Evolutionary conservation across 805 yeast species (phyloP).

Genomic region (Candida manassasensis): DNA sequence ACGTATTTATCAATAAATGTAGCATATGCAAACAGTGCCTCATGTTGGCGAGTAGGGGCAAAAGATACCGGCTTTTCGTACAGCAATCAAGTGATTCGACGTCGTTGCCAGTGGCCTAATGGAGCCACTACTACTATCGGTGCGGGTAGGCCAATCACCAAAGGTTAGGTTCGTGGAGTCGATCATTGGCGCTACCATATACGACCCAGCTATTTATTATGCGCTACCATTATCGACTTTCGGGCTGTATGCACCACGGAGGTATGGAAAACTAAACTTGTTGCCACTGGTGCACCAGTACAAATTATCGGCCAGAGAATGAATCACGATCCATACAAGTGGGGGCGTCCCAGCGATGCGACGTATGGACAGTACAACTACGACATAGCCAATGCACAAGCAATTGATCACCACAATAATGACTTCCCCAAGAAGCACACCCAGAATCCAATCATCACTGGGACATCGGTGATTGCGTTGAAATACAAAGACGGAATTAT

Average conservation of each 20-base stretch:
- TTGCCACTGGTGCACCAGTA: constrained; percentile 1
- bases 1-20: no score
- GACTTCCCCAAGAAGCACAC: constrained; percentile 75
- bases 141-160: no score
- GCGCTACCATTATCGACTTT: no score
- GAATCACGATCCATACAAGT: constrained; percentile 92
- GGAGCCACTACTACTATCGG: no score
- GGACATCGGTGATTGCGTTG: constrained; percentile 90
- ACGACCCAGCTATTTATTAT: no score
- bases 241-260: neutral
- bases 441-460: constrained; percentile 92
- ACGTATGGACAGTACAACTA: constrained; percentile 79
- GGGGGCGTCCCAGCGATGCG: constrained; percentile 92
- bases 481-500: constrained; percentile 88
- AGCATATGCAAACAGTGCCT: no score
- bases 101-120: no score
- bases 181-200: neutral
- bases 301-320: constrained; percentile 32
- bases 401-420: constrained; percentile 14
- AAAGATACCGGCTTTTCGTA: no score
- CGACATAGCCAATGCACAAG: constrained; percentile 61
- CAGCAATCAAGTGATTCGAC: no score
- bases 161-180: no score
- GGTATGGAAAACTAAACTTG: neutral
- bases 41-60: no score